phyloP scores from a whole-genome alignment of 2,329 filamentous ascomycete species.

The Arthrobotrys entomopaga region DNA sequence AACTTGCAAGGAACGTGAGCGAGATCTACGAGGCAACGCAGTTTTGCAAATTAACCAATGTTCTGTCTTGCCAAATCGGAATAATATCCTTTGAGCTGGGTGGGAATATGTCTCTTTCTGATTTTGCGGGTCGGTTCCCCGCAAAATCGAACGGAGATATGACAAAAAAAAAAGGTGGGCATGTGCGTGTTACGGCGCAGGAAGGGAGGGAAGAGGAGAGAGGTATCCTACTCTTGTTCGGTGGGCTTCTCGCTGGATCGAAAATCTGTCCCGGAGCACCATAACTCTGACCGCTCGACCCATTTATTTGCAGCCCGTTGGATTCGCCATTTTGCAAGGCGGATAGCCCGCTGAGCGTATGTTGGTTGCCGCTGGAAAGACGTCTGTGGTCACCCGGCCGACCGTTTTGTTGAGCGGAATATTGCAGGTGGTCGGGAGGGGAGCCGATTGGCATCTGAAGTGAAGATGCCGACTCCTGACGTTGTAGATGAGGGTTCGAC shows the following conservation, averaged over 20 bases:
- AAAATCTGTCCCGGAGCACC: slow-evolving; percentile 28
- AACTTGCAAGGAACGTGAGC: slow-evolving; percentile 99
- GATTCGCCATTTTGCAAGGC: slow-evolving; percentile 44
- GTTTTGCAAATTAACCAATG: slow-evolving; percentile 45
- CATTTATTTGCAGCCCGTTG: slow-evolving; percentile 52
- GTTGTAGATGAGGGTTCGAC: slow-evolving; percentile 48
- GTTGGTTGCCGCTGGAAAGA: slow-evolving; percentile 51
- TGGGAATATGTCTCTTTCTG: background rate
- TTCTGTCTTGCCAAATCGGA: slow-evolving; percentile 34
- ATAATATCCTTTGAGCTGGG: slow-evolving; percentile 38
- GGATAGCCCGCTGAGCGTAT: slow-evolving; percentile 44
- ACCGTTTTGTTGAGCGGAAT: slow-evolving; percentile 52
- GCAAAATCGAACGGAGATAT: slow-evolving; percentile 5
- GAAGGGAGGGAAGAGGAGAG: slow-evolving; percentile 12
- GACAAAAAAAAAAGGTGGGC: slow-evolving; percentile 4
- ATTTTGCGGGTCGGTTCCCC: slow-evolving; percentile 18
- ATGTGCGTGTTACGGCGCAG: background rate
- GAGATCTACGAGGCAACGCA: slow-evolving; percentile 72
- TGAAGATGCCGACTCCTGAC: slow-evolving; percentile 49
- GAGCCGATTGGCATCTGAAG: slow-evolving; percentile 53
- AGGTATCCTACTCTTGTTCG: slow-evolving; percentile 51
- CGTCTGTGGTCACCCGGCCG: slow-evolving; percentile 53
- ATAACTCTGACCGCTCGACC: slow-evolving; percentile 34
- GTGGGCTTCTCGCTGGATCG: slow-evolving; percentile 48
- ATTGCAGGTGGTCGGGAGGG: slow-evolving; percentile 55